A percentile compares a stretch with the other conserved stretches of the same genome.
Evolutionary conservation across 139 green algal genomes (phyloP).

Genomic region (Picochlorum sp.): DNA sequence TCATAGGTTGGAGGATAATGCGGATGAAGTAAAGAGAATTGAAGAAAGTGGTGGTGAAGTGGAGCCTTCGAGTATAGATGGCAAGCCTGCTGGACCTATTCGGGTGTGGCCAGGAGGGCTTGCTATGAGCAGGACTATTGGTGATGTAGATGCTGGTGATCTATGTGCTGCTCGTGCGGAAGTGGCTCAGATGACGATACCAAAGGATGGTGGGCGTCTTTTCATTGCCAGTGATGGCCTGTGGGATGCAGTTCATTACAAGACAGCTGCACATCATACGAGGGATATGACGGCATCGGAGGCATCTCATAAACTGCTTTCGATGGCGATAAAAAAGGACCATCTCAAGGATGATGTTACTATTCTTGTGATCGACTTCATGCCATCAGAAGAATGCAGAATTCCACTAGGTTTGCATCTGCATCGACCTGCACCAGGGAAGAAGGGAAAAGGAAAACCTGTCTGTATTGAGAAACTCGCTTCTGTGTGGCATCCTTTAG

Average conservation of each 20-base stretch:
- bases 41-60: slow-evolving; percentile 45
- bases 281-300: slow-evolving; percentile 37
- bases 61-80: slow-evolving; percentile 9
- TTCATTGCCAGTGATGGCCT: slow-evolving; percentile 84
- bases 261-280: slow-evolving; percentile 45
- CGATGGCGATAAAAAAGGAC: slow-evolving; percentile 38
- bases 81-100: slow-evolving; percentile 51
- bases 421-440: not conserved
- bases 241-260: slow-evolving; percentile 75
- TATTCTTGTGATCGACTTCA: slow-evolving; percentile 52
- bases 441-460: not conserved
- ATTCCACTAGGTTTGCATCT: slow-evolving; percentile 8
- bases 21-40: slow-evolving; percentile 56
- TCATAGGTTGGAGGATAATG: slow-evolving; percentile 61
- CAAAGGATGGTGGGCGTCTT: slow-evolving; percentile 61
- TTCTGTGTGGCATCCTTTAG: slow-evolving; percentile 20
- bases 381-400: slow-evolving; percentile 13
- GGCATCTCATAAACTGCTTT: slow-evolving; percentile 43
- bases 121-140: slow-evolving; percentile 75
- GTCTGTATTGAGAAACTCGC: slow-evolving; percentile 12
- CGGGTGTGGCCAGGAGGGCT: slow-evolving; percentile 86
- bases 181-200: slow-evolving; percentile 59
- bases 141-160: slow-evolving; percentile 52
- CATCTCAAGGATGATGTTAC: slow-evolving; percentile 49
- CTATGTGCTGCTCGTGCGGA: slow-evolving; percentile 45